Evolutionary conservation across 768 basidiomycete genomes (phyloP), one percentile per base, ranked within the genome.

Genomic region (Rhodotorula sphaerocarpa): DNA sequence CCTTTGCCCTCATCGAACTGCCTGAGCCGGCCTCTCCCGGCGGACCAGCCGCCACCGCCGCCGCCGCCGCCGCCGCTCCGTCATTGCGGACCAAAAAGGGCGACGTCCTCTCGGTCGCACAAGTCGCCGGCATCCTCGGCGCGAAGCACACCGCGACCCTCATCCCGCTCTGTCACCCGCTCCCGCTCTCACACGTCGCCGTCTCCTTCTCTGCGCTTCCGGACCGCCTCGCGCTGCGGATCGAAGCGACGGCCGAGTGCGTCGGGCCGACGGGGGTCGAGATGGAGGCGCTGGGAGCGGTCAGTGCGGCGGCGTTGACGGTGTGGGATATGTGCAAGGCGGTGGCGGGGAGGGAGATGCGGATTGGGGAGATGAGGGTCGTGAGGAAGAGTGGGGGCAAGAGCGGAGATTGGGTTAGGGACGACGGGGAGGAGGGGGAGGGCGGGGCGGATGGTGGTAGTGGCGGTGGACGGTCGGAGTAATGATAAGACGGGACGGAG

Each of bases 321-420:
- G 83, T 91, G 20, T 93, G 89, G 87, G 89, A 90, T 72, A 91
- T 93, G 90, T 80, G 91, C 34, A 91, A 92, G 76, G 86, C 86
- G 7, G 84, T 89, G 3, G 88, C 87, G 1, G 90, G 88, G n/a
- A 81, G 81, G 73, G 86, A 88, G 60, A 90, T 93, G 87, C 76
- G 81, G 61, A 87, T 95, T 41, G 78, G 82, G 12, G 72, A 82
- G 28, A 81, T 90, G 42, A 75, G 80, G 65, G 85, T 90, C 5
- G 76, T 78, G 2, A 74, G 76, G 36, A 91, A 91, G 75, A 77
- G 79, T 33, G 90, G 88, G 18, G 90, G 89, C 23, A 79, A 79
- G 74, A 85, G 84, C 70, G 86, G 84, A 18, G 82, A 85, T 75
- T 91, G 89, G 75, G 36, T 20, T 5, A 48, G 61, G 28, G n/a